phyloP scores from a whole-genome alignment of 306 rosid species.

The Glycine soja region DNA sequence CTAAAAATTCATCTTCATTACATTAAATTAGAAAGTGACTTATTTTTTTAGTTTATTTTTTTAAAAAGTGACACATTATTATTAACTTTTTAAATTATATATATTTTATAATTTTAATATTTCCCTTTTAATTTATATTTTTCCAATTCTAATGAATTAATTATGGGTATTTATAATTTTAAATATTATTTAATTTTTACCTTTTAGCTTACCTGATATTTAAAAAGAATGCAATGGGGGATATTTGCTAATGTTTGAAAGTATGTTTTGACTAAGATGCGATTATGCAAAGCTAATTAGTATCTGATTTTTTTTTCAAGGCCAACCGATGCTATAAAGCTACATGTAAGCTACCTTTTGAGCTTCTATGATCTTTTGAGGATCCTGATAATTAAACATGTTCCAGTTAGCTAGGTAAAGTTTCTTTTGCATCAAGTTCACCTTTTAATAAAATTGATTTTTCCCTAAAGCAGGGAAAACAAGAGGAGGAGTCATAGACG shows the following conservation, averaged over 20 bases:
- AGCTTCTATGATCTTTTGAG: background rate
- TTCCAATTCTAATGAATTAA: too few relatives aligned
- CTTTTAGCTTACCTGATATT: background rate
- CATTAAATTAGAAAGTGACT: background rate
- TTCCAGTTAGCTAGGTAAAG: background rate
- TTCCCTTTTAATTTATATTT: background rate
- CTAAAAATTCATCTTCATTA: background rate
- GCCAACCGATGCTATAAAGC: too few relatives aligned
- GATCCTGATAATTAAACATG: background rate
- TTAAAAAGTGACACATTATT: background rate
- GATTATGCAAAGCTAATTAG: too few relatives aligned
- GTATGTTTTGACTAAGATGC: too few relatives aligned
- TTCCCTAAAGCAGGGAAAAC: background rate
- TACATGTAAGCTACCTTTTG: background rate
- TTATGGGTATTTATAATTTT: too few relatives aligned
- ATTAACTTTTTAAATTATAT: too few relatives aligned
- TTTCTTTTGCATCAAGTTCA: slow-evolving; percentile 14
- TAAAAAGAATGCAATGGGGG: too few relatives aligned
- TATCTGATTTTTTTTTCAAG: too few relatives aligned
- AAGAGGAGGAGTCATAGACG: background rate
- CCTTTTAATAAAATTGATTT: background rate
- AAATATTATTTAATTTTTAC: too few relatives aligned
- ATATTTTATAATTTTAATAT: too few relatives aligned
- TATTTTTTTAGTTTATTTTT: background rate
- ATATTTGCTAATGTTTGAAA: too few relatives aligned